Evolutionary conservation across 441 rosid species (phyloP).

Genomic region (Syzygium malaccense): DNA sequence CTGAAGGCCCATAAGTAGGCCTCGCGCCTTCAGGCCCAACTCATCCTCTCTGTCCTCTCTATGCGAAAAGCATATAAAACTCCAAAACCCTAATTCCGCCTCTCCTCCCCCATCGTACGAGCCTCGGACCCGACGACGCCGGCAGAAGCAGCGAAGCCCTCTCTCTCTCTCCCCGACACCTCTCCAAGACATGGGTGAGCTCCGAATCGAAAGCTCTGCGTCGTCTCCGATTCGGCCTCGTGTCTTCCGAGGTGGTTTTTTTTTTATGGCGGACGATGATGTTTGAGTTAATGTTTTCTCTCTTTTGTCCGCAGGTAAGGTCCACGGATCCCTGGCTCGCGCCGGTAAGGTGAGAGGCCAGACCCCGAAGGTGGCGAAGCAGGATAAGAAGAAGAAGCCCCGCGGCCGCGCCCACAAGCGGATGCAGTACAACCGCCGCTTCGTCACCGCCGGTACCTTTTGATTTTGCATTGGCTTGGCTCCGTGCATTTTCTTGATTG

Average conservation of each 20-base stretch:
- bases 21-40: background rate
- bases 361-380: slow-evolving; percentile 5
- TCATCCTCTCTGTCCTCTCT: background rate
- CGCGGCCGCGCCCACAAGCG: slow-evolving; percentile 11
- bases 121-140: background rate
- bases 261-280: background rate
- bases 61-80: fast-evolving
- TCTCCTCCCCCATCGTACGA: background rate
- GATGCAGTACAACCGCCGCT: slow-evolving; percentile 15
- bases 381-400: slow-evolving; percentile 14
- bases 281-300: background rate
- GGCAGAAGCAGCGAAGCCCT: background rate
- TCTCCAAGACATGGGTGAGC: background rate
- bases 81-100: background rate
- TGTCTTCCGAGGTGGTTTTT: background rate
- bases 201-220: background rate
- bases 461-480: background rate
- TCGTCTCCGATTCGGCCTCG: background rate
- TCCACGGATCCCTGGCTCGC: slow-evolving; percentile 9
- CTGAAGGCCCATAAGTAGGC: background rate
- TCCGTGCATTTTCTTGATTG: too few species aligned
- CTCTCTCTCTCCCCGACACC: background rate
- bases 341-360: slow-evolving; percentile 14
- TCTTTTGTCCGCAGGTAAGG: background rate
- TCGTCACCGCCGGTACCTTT: slow-evolving; percentile 7